phyloP scores from a whole-genome alignment of 2,329 filamentous ascomycete genomes.

The Apiospora marii region DNA sequence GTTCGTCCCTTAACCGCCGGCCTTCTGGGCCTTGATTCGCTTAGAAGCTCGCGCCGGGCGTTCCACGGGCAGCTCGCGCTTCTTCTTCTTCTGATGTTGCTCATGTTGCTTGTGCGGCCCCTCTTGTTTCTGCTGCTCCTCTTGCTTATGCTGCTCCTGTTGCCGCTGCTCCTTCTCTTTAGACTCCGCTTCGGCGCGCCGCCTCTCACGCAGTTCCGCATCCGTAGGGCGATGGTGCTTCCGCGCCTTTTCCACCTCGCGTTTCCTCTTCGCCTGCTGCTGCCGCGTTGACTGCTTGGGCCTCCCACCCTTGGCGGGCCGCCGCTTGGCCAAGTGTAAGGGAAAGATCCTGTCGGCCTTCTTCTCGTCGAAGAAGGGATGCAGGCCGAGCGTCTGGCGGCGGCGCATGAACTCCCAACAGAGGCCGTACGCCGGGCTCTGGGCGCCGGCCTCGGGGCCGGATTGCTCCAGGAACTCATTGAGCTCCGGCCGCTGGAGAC shows the following conservation, averaged over 20 bases:
- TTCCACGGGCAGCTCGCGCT: neutral
- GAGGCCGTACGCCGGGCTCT: slow-evolving; percentile 2
- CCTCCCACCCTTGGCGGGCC: neutral
- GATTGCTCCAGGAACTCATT: neutral
- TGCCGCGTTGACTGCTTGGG: neutral
- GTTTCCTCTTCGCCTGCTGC: too few species aligned
- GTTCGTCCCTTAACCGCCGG: neutral
- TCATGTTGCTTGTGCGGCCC: too few species aligned
- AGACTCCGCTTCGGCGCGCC: too few species aligned
- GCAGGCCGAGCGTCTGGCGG: neutral
- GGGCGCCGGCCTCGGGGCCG: neutral
- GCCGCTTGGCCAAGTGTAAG: neutral
- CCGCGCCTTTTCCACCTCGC: too few species aligned
- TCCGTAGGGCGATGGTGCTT: too few species aligned
- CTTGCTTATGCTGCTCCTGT: neutral
- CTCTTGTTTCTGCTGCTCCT: neutral
- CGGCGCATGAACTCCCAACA: slow-evolving; percentile 8
- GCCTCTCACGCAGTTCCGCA: too few species aligned
- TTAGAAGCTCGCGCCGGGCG: neutral
- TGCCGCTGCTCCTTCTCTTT: neutral
- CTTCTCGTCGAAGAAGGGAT: neutral
- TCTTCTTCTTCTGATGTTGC: neutral
- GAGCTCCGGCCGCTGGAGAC: neutral
- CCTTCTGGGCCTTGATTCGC: neutral
- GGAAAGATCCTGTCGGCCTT: neutral